Percentiles rank a stretch among this genome's conserved stretches.
Evolutionary conservation across 2,329 filamentous ascomycete genomes (phyloP).

Genomic region (Ascochyta pisi): DNA sequence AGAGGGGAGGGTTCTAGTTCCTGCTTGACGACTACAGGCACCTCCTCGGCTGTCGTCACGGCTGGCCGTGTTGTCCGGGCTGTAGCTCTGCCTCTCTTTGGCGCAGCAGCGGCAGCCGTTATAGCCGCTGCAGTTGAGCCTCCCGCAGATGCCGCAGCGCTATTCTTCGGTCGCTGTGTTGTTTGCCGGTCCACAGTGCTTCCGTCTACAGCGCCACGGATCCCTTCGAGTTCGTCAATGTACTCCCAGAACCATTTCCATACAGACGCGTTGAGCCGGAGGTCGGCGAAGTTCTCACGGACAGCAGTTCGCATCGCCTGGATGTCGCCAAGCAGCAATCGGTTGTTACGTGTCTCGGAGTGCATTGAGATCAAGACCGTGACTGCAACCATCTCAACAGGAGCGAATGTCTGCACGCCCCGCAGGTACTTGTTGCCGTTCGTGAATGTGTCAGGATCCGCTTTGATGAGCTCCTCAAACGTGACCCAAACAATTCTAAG

Average conservation of each 20-base stretch:
- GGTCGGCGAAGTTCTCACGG: slow-evolving; percentile 38
- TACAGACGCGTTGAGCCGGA: slow-evolving; percentile 31
- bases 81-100: slow-evolving; percentile 10
- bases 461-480: slow-evolving; percentile 35
- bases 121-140: slow-evolving; percentile 1
- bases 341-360: slow-evolving; percentile 34
- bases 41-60: not conserved
- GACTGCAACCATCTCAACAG: slow-evolving; percentile 47
- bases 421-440: slow-evolving; percentile 34
- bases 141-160: not conserved
- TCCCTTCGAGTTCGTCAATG: slow-evolving; percentile 36
- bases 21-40: not conserved
- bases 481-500: slow-evolving; percentile 43
- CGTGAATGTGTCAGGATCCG: slow-evolving; percentile 38
- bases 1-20: not conserved
- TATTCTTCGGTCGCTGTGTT: not conserved
- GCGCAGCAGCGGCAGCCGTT: slow-evolving; percentile 10
- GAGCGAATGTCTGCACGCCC: slow-evolving; percentile 44
- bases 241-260: slow-evolving; percentile 46
- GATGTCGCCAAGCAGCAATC: slow-evolving; percentile 42
- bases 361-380: slow-evolving; percentile 44
- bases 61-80: slow-evolving; percentile 7
- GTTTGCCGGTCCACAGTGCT: slow-evolving; percentile 22
- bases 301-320: slow-evolving; percentile 31
- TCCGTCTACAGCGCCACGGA: slow-evolving; percentile 34